A percentile compares a stretch with the other conserved stretches of the same genome.
phyloP scores from a whole-genome alignment of 345 rosid species.

The Linum lewisii region DNA sequence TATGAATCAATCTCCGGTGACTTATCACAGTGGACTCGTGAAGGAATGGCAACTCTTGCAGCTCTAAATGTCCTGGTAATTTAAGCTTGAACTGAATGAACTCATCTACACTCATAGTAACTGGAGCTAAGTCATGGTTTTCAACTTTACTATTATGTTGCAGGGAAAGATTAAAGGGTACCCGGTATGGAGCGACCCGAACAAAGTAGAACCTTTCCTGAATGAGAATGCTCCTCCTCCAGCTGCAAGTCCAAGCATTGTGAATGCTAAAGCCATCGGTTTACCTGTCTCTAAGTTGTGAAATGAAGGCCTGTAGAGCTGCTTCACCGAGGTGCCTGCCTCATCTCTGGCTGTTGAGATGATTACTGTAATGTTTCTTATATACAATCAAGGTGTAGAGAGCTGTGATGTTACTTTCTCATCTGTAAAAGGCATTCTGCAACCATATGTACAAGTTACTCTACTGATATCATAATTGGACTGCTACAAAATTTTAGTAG shows the following conservation, averaged over 20 bases:
- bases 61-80: conserved; percentile 86
- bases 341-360: no score
- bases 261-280: conserved; percentile 78
- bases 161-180: conserved; percentile 92
- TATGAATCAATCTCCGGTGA: neutral
- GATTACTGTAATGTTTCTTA: neutral
- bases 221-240: conserved; percentile 73
- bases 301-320: conserved; percentile 7
- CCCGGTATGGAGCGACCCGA: conserved; percentile 73
- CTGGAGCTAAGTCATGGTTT: neutral
- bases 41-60: conserved; percentile 96
- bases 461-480: neutral
- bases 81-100: neutral
- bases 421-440: conserved; percentile 2
- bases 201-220: conserved; percentile 70
- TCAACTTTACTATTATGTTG: neutral
- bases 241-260: conserved; percentile 78
- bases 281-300: conserved; percentile 78
- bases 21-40: conserved; percentile 83
- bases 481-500: neutral
- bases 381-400: neutral
- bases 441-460: conserved; percentile 2
- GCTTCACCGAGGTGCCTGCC: neutral
- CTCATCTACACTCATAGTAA: neutral
- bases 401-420: conserved; percentile 4